These are phyloP conservation scores for Cercospora zeina DNA, from an alignment of 2,329 filamentous ascomycete species.

Conservation along the genomic window DNA sequence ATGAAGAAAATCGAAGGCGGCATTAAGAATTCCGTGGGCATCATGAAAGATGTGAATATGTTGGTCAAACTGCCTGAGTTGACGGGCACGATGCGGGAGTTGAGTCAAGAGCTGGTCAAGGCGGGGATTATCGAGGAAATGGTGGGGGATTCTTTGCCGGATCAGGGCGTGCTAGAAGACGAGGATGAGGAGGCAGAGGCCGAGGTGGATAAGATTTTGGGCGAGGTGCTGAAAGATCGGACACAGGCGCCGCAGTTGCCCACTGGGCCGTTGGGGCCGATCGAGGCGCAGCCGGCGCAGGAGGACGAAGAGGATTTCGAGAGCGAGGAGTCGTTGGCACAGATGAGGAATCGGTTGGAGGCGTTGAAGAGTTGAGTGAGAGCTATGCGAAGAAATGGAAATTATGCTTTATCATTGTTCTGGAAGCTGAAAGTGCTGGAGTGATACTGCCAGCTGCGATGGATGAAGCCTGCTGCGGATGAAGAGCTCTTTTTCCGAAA, in stretches of 20 bases:
- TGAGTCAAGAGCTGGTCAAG: constrained; percentile 84
- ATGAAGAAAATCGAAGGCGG: constrained; percentile 94
- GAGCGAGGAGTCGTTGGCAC: constrained; percentile 84
- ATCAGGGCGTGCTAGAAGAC: constrained; percentile 66
- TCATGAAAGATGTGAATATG: constrained; percentile 96
- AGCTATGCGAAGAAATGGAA: not conserved
- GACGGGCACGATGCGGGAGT: constrained; percentile 82
- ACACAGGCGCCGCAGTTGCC: constrained; percentile 56
- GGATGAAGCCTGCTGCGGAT: too few species aligned
- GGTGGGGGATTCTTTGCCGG: constrained; percentile 81
- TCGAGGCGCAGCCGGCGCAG: constrained; percentile 55
- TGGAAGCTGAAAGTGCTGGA: not conserved
- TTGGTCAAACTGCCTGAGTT: constrained; percentile 83
- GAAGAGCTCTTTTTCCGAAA: too few species aligned
- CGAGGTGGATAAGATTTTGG: constrained; percentile 90
- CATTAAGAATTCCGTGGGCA: constrained; percentile 79
- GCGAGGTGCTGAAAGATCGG: constrained; percentile 84
- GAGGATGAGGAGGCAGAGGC: constrained; percentile 73
- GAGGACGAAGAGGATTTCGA: constrained; percentile 72
- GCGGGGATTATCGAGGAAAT: constrained; percentile 98
- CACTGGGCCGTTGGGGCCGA: constrained; percentile 53
- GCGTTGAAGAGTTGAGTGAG: constrained; percentile 73
- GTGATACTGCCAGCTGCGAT: not conserved
- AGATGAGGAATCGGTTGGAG: constrained; percentile 90
- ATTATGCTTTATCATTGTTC: not conserved